Base-by-base conservation (phyloP, 176 grass and related monocot species). In the Otatea glauca region DNA sequence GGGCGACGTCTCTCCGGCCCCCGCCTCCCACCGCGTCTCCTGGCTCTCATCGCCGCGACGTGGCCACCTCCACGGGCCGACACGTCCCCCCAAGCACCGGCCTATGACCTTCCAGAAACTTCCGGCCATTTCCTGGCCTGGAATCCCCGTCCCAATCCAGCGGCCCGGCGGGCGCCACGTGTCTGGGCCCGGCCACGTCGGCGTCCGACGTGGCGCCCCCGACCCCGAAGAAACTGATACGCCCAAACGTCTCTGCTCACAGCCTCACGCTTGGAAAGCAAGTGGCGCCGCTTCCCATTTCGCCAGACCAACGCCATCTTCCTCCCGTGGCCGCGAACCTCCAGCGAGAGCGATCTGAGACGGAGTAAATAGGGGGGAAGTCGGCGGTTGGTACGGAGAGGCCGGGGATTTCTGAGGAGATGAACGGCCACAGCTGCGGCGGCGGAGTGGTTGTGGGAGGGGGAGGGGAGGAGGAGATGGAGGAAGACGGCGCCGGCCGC, bases 31-130 rank as follows among this genome's bases (percentile, higher is more conserved):
- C 24, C 1, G 60, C 14, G 27, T 3, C 25, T 64, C 61, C 61
- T 16, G 61, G 61, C 61, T 32, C 51, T 1, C 76, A 25, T 32
- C 1, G 59, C 61, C 5, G 25, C 27, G 61, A 32, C 61, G 61
- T 11, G 61, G 11, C 10, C 12, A 2, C 71, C 29, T 44, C 81
- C 29, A 53, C 50, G 11, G 50, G 43, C 21, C 10, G 89, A 86
- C 94, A 93, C 94, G 91, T 79, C 24, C 25, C 41, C 9, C 9
- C 25, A 25, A 49, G 2, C 9, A 76, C 83, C 1, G 21, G 32
- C 34, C 65, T 72, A 82, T 72, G 91, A 83, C 75, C 76, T 95
- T 95, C 93, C 83, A 92, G 96, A 95, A 98, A 38, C 87, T 95
- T 98, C 89, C 54, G 39, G 84, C 56, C 64, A 63, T 65, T 88